Base-by-base conservation (phyloP, 148 eudicot genomes). In the Rhododendron henanense region DNA sequence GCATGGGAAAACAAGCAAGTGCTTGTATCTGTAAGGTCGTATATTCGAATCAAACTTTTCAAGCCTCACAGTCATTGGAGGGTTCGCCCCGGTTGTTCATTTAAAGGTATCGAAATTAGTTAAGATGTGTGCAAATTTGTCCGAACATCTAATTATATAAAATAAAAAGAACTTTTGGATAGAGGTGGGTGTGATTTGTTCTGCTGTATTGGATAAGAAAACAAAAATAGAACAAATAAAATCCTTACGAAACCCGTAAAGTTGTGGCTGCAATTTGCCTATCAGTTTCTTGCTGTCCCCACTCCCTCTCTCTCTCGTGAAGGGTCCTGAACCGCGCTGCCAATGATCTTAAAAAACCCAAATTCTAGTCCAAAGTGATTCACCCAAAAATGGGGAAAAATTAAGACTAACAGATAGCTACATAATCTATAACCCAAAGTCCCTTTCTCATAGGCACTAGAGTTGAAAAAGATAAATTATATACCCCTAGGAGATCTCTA, bases 301-400 rank as follows among this genome's bases (percentile, higher is more conserved):
- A 13, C 45, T 5, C 78, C 6, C 78, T 35, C 41, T 35, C n/a
- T 37, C 23, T 35, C n/a, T 74, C 87, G 37, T 50, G 28, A 69
- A 11, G 67, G 37, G 82, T 33, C 28, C 69, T 35, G 37, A 35
- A 35, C 79, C 47, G 10, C 50, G 28, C 21, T 86, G 48, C 50
- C 84, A 86, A 50, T 86, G 28, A 57, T 53, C 80, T 37, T 41
- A 7, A 47, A 47, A 59, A 73, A 45, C 37, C 75, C 39, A 53
- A 83, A 21, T 63, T 85, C 33, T n/a, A 85, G 25, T 78, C 57
- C 15, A 69, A 69, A 28, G 15, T 69, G 48, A 87, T 82, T 41
- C 82, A 35, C 86, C 80, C 82, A 33, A 71, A 59, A 65, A 31
- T n/a, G 65, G 61, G 50, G 79, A 84, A 28, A 73, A 10, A 2